These are phyloP conservation scores for Haplographium delicatum DNA, from an alignment of 495 filamentous ascomycete genomes.

Conservation along the genomic window DNA sequence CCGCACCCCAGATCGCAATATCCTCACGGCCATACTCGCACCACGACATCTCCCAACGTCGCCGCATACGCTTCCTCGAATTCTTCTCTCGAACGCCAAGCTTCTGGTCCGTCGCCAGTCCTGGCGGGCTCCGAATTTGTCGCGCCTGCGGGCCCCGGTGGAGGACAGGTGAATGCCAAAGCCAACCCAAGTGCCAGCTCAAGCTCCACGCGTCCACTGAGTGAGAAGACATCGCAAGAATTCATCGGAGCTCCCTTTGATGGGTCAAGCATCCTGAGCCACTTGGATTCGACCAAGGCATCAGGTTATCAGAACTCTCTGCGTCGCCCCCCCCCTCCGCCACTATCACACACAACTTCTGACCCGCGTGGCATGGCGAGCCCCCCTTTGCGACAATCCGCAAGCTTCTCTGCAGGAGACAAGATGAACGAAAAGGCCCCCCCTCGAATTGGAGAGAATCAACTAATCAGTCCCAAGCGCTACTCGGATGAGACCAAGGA, in stretches of 20 bases:
- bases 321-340: constrained; percentile 45
- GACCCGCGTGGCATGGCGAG: constrained; percentile 50
- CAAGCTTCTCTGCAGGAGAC: constrained; percentile 67
- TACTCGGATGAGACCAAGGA: constrained; percentile 79
- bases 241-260: constrained; percentile 66
- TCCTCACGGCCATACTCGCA: constrained; percentile 30
- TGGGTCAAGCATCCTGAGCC: constrained; percentile 61
- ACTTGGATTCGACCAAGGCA: constrained; percentile 61
- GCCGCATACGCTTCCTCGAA: constrained; percentile 36
- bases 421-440: constrained; percentile 43
- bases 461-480: constrained; percentile 61
- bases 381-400: constrained; percentile 68
- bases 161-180: constrained; percentile 5
- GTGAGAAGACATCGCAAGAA: constrained; percentile 63
- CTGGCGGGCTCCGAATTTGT: constrained; percentile 37
- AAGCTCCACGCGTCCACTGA: constrained; percentile 42
- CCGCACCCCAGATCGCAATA: constrained; percentile 46
- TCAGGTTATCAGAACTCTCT: constrained; percentile 40
- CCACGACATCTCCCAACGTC: constrained; percentile 29
- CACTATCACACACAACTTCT: constrained; percentile 52
- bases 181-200: neutral
- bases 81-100: constrained; percentile 34
- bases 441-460: constrained; percentile 50
- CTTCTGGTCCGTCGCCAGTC: constrained; percentile 42
- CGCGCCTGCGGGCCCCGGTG: constrained; percentile 22